These are phyloP conservation scores for Baudoinia panamericana DNA, from an alignment of 495 filamentous ascomycete species.

Conservation along the genomic window DNA sequence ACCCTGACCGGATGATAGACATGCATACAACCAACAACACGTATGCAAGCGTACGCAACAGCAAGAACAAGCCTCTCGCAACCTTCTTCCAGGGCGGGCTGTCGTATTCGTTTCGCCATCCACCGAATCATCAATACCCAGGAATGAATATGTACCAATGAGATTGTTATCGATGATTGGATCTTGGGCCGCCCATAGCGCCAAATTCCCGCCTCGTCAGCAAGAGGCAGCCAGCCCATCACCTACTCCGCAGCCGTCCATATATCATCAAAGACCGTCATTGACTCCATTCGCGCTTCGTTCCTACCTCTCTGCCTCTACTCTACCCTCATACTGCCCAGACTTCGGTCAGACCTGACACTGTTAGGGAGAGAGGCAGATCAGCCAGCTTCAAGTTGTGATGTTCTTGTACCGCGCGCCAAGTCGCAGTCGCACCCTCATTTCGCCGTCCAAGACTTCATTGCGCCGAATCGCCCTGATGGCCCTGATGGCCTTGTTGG, in stretches of 20 bases:
- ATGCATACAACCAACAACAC: no score
- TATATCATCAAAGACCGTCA: not conserved
- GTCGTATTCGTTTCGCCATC: no score
- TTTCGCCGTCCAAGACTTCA: not conserved
- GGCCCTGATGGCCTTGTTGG: not conserved
- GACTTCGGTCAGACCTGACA: no score
- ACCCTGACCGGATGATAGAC: no score
- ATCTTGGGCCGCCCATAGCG: no score
- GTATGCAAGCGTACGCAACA: no score
- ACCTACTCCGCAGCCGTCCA: no score
- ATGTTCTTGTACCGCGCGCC: not conserved
- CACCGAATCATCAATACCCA: not conserved
- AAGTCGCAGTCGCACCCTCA: not conserved
- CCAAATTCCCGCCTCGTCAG: no score
- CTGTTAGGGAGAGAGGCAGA: not conserved
- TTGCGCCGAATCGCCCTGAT: not conserved
- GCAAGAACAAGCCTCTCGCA: constrained; percentile 14
- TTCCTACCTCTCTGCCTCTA: not conserved
- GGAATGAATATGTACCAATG: constrained; percentile 1
- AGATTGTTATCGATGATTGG: not conserved
- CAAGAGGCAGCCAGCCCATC: no score
- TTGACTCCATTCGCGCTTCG: not conserved
- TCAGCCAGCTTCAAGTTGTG: not conserved
- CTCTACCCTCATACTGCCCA: not conserved
- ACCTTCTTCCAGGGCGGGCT: constrained; percentile 14